phyloP scores from a whole-genome alignment of 1,284 basidiomycete genomes.

The Athelia psychrophila region DNA sequence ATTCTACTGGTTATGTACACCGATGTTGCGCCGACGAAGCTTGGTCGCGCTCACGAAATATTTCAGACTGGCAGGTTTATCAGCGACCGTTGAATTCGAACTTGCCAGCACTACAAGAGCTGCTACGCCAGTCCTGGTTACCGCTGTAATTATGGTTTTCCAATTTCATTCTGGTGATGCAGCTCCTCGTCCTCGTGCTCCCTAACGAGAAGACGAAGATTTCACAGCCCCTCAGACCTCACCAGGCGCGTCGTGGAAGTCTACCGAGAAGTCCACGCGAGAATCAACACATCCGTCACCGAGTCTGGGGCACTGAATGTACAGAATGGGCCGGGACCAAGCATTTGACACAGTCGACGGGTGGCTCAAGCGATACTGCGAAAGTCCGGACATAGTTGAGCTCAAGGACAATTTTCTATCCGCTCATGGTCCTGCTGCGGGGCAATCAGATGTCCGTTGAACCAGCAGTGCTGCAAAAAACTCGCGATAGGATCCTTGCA shows the following conservation, averaged over 20 bases:
- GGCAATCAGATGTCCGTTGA: no score
- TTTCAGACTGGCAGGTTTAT: conserved; percentile 8
- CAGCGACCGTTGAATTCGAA: not conserved
- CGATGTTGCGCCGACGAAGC: no score
- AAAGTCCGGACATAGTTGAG: not conserved
- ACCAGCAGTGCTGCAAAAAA: no score
- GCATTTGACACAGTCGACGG: not conserved
- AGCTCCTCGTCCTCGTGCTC: conserved; percentile 15
- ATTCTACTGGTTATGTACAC: no score
- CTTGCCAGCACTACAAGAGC: not conserved
- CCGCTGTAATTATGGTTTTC: conserved; percentile 19
- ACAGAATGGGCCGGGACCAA: not conserved
- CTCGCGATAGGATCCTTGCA: no score
- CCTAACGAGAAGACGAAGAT: not conserved
- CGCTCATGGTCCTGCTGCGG: no score
- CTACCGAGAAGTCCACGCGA: not conserved
- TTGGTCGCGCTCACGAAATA: not conserved
- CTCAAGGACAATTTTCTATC: not conserved
- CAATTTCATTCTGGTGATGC: conserved; percentile 20
- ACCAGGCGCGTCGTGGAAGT: not conserved
- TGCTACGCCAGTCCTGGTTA: conserved; percentile 20
- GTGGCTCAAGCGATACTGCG: not conserved
- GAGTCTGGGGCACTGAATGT: not conserved
- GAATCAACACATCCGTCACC: not conserved
- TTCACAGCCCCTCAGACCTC: not conserved